Base-by-base conservation (phyloP, 1,284 basidiomycete species). In the Rhodotorula sp. region DNA sequence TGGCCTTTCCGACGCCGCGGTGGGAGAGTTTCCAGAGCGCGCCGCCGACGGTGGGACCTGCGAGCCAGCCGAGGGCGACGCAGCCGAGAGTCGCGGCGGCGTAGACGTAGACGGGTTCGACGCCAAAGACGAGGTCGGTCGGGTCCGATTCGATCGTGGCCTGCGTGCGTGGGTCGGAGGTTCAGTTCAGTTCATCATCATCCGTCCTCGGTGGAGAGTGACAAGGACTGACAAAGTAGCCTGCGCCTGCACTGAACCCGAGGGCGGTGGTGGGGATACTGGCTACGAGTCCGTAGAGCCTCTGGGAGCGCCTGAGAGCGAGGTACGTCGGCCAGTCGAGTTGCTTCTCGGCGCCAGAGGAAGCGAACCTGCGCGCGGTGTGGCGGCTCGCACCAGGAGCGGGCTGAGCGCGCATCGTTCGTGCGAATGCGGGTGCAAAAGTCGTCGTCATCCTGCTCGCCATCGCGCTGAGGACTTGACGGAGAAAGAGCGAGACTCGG, bases 241-340 rank as follows among this genome's bases (percentile, higher is more conserved):
- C 54, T 31, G 68, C 71, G n/a, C 76, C 70, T 21, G 66, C 64
- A 16, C 52, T 58, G 74, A 72, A 64, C 18, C 75, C 78, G 49
- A 72, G 58, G 16, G 76, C 47, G 16, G 78, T 79, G 8, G 78
- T 79, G 10, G 78, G 78, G 34, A 79, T 71, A 34, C 68, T 65
- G 29, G 77, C 74, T 26, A 79, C 54, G 23, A 79, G 68, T 14
- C 77, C 78, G 58, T 69, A 76, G 46, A 62, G 43, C 31, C 77
- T 64, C 60, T 74, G 65, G 3, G 68, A 67, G 58, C 67, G 68
- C 18, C 78, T 48, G 18, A 77, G 69, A 34, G 57, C 39, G 63
- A 79, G 73, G 68, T 79, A 79, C 21, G 70, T 68, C 10, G 75
- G 72, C 78, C 78, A 79, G 56, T 68, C 64, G 56, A 76, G 47